Evolutionary conservation across 2,329 filamentous ascomycete genomes (phyloP), one percentile per base, ranked within the genome.

Genomic region (Hypoxylon sp.): DNA sequence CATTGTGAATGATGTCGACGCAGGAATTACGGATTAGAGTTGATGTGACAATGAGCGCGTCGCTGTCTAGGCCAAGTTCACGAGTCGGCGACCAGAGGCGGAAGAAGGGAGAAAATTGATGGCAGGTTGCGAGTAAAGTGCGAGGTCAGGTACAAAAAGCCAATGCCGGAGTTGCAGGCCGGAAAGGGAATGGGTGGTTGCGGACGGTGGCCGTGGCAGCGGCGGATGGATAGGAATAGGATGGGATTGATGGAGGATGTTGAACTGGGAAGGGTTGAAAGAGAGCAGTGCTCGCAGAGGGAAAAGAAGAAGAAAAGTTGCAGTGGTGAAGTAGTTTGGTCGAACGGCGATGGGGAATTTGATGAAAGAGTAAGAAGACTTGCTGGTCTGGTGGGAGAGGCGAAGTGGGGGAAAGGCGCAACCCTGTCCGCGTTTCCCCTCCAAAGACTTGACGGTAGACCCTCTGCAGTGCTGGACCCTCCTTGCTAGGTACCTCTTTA

Each of bases 1-100:
- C 83, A 87, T 86, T 69, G 69, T 77, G 74, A 73, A 67, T 67
- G 55, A 53, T 59, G 48, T 51, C 48, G 55, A 61, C 54, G 52
- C 53, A 48, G 20, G 55, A 51, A 31, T 7, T 56, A 59, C 48
- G 64, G 63, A 67, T 54, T 53, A 65, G 66, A 51, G 48, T 56
- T 48, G 43, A 43, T 55, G 55, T 37, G 48, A 18, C 31, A 37
- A 63, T 56, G 55, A 55, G 48, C 57, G 50, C 62, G 65, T 66
- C 48, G 53, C 53, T 60, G 50, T 58, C 37, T 58, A 43, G 48
- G 62, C 18, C 35, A 23, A 45, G 49, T 52, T 68, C 58, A 48
- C 42, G 53, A 54, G 58, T 45, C 49, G 45, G 51, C 62, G 63
- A 56, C 43, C 58, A 59, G 64, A 66, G 65, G 56, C 63, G 65